These are phyloP conservation scores for Russula brevipes DNA, from an alignment of 768 basidiomycete genomes.

Conservation along the genomic window DNA sequence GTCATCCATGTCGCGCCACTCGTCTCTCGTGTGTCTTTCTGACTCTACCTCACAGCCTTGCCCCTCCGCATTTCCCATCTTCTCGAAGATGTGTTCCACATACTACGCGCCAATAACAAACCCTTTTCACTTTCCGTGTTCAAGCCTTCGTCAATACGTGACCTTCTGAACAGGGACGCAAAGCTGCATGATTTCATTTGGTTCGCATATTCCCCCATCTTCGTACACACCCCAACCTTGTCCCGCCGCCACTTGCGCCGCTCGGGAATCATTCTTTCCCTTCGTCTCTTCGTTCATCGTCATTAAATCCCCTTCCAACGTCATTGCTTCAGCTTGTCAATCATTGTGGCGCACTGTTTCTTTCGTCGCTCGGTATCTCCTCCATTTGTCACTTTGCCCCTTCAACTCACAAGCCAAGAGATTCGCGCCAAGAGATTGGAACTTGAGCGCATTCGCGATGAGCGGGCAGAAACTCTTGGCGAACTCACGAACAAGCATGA, in stretches of 20 bases:
- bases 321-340: constrained; percentile 20
- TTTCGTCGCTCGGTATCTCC: constrained; percentile 22
- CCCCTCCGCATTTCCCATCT: constrained; percentile 21
- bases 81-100: constrained; percentile 25
- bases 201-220: constrained; percentile 24
- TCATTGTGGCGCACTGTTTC: constrained; percentile 16
- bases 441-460: constrained; percentile 60
- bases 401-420: constrained; percentile 63
- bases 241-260: constrained; percentile 11
- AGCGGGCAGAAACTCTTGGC: constrained; percentile 64
- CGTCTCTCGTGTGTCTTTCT: background rate
- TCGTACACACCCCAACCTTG: constrained; percentile 26
- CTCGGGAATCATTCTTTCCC: constrained; percentile 5
- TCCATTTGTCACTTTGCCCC: constrained; percentile 43
- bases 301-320: constrained; percentile 20
- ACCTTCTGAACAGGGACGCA: constrained; percentile 5
- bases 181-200: constrained; percentile 9
- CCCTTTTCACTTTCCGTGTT: constrained; percentile 14
- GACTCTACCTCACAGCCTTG: constrained; percentile 8
- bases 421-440: constrained; percentile 53
- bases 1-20: background rate
- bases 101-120: constrained; percentile 14
- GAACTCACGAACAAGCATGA: constrained; percentile 52
- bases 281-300: constrained; percentile 22
- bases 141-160: constrained; percentile 14